phyloP scores from a whole-genome alignment of 208 protist species.

The Tritrichomonas musculus region DNA sequence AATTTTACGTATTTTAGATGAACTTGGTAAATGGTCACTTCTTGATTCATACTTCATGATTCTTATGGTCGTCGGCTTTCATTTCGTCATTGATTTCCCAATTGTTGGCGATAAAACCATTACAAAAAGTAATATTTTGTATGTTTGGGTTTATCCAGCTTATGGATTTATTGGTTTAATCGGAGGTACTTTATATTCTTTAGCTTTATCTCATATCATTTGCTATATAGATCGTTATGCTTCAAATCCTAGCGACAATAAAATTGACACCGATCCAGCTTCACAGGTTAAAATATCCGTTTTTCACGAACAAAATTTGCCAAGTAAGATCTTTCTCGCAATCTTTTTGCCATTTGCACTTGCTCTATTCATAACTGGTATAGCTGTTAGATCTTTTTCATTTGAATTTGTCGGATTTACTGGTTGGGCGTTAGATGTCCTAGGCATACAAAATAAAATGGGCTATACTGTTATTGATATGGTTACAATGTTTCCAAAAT shows the following conservation, averaged over 20 bases:
- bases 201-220: not conserved
- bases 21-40: slow-evolving; percentile 75
- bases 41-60: slow-evolving; percentile 76
- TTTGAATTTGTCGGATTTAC: not conserved
- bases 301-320: not conserved
- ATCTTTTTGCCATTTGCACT: not conserved
- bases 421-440: not conserved
- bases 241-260: not conserved
- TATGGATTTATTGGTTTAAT: not conserved
- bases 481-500: not conserved
- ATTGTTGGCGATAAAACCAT: not conserved
- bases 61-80: slow-evolving; percentile 73
- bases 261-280: too few species aligned
- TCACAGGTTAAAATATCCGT: too few species aligned
- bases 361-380: not conserved
- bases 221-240: not conserved
- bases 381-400: not conserved
- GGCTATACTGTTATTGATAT: not conserved
- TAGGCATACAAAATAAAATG: not conserved
- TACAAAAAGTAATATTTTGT: not conserved
- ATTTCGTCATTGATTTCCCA: slow-evolving; percentile 42
- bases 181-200: not conserved
- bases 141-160: not conserved
- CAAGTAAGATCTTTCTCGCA: not conserved
- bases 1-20: slow-evolving; percentile 66